Base-by-base conservation (phyloP, 179 eudicot species). In the Spergularia azorica region DNA sequence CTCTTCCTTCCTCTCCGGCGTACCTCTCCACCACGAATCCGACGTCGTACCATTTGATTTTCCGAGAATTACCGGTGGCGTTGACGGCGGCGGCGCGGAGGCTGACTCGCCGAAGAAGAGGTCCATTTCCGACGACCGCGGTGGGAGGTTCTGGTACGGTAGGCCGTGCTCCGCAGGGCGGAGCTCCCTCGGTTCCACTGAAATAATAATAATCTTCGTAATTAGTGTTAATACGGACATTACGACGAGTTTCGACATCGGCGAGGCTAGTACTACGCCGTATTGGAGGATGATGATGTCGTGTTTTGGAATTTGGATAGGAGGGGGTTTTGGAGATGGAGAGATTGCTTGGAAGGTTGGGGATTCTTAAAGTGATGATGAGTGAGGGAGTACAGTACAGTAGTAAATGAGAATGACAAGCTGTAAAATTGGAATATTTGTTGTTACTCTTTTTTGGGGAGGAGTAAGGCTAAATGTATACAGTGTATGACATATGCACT, bases 81-180 rank as follows among this genome's bases (percentile, higher is more conserved):
- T 66, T 15, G 69, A 54, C 16, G 59, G 65, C 58, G 76, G 59
- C 18, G 83, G 70, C 6, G 83, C 58, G 2, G 83, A 38, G 4
- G 55, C 4, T 17, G 72, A 38, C 36, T 75, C 63, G 3, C 85
- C 80, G 80, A 83, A 83, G 52, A 83, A 83, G 16, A 61, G 5
- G 63, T 21, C 18, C 77, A 72, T 83, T 17, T 76, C 80, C 48
- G 85, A 80, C 15, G 85, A 79, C 48, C 56, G 70, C 16, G 77
- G 77, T 1, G 77, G 71, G 9, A 71, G 52, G 36, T 52, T 15
- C 63, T 84, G 84, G 61, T 16, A 79, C 5, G 84, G 72, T 5
- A 84, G 76, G 32, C 87, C 87, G 70, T 84, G 87, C 46, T 75
- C 84, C 11, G 87, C 72, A 3, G 87, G 87, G 26, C 87, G 83